Base-by-base conservation (phyloP, 768 basidiomycete genomes). In the Leccinellum rugosiceps region DNA sequence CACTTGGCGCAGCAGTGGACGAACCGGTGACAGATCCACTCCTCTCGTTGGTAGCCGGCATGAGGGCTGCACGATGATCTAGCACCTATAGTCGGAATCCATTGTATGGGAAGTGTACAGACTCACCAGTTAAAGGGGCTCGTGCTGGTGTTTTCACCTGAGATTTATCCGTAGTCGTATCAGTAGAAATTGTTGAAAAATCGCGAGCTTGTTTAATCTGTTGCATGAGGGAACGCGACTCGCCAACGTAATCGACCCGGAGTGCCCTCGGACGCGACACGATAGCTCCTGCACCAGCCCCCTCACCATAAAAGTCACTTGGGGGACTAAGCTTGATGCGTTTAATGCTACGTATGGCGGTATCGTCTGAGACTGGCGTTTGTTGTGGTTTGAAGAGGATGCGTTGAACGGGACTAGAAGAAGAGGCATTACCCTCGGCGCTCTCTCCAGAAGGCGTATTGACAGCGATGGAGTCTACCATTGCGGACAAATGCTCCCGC, bases 381-480 rank as follows among this genome's bases (percentile, higher is more conserved):
- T 83, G 79, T 51, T 79, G 76, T 46, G 82, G 76, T 6, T 76
- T 77, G 50, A 83, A 82, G 28, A 83, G 71, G 15, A 71, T 67
- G 45, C 77, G 75, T 35, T 64, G 68, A 30, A 66, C 68, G 31
- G 80, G 75, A 43, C 78, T 82, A 2, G 80, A 76, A 7, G 81
- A 79, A 1, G 76, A 75, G 4, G 73, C 79, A 8, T 70, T 76
- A 2, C 64, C 66, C 34, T 72, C 75, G n/a, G 78, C 78, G 52
- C 80, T 81, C 23, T 77, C 75, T 9, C 71, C 83, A 28, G 89
- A 87, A 0, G 84, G 83, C 0, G 86, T 84, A 60, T 88, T 86
- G 41, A 88, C 76, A n/a, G 92, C 94, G 58, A 98, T 95, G 3
- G 93, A 92, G 63, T 97, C 95, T 2, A 96, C 94, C 74, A 98